Percentiles rank a stretch among this genome's conserved stretches.
Evolutionary conservation across 768 basidiomycete species (phyloP).

Genomic region (Terana coerulea): DNA sequence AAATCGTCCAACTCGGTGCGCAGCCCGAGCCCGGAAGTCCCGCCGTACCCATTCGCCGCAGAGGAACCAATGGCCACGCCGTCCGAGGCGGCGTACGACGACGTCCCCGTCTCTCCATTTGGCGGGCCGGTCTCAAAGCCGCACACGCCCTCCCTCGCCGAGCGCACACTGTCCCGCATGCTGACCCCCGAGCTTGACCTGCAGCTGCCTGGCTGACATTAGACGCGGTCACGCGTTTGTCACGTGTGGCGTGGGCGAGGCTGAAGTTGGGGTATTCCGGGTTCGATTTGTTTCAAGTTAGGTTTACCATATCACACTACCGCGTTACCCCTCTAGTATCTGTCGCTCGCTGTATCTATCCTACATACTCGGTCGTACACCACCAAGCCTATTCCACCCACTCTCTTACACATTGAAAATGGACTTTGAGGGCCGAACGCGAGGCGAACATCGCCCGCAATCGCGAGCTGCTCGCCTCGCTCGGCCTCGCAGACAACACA

Average conservation of each 20-base stretch:
- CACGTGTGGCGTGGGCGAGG: background rate
- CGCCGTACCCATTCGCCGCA: background rate
- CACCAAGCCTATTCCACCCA: background rate
- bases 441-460: conserved; percentile 39
- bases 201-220: too few species aligned
- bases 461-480: conserved; percentile 33
- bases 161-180: background rate
- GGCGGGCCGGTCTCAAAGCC: background rate
- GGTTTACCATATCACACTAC: background rate
- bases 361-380: background rate
- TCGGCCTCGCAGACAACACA: conserved; percentile 42
- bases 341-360: background rate
- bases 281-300: background rate
- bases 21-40: background rate
- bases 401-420: background rate
- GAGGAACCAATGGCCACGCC: background rate
- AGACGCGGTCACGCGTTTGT: conserved; percentile 14
- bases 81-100: conserved; percentile 1
- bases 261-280: background rate
- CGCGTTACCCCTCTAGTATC: background rate
- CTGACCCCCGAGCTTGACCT: too few species aligned
- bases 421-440: conserved; percentile 33
- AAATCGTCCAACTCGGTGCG: background rate
- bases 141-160: too few species aligned
- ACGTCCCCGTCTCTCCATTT: background rate